Conservation (phyloP, 805 yeast species). For the Saccharomycopsis fermentans region DNA sequence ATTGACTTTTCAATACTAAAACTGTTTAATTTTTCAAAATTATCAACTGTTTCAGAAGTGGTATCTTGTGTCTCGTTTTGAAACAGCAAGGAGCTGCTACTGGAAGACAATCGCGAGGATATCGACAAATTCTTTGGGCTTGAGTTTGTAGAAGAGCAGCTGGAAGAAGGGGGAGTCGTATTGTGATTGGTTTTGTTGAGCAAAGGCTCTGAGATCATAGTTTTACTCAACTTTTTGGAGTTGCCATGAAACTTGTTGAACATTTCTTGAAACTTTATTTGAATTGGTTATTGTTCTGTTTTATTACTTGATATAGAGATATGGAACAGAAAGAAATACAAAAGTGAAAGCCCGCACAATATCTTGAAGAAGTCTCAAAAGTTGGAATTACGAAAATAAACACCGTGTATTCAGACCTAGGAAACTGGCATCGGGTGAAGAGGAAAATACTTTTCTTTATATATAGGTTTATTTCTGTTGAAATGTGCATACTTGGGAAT, state of each 20-base stretch:
- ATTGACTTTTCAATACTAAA: slow-evolving; percentile 1
- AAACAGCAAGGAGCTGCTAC: not conserved
- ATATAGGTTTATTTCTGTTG: too few species aligned
- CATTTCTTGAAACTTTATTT: not conserved
- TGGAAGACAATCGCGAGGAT: not conserved
- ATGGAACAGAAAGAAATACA: too few species aligned
- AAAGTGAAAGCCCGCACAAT: too few species aligned
- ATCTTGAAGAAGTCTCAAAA: too few species aligned
- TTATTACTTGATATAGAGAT: too few species aligned
- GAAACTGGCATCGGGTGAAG: too few species aligned
- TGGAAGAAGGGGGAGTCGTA: not conserved
- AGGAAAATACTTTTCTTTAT: too few species aligned
- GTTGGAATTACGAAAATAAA: too few species aligned
- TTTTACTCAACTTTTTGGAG: not conserved
- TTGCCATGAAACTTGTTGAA: not conserved
- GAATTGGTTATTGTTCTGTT: too few species aligned
- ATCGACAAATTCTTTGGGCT: not conserved
- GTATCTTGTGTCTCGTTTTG: not conserved
- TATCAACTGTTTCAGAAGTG: not conserved
- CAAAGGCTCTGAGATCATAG: not conserved
- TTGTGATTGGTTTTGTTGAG: not conserved
- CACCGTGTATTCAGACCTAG: too few species aligned
- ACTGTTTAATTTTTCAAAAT: not conserved
- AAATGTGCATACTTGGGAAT: not conserved
- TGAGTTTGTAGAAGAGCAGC: not conserved